Conservation (phyloP, 805 yeast species). For the Candida sanyiensis region DNA sequence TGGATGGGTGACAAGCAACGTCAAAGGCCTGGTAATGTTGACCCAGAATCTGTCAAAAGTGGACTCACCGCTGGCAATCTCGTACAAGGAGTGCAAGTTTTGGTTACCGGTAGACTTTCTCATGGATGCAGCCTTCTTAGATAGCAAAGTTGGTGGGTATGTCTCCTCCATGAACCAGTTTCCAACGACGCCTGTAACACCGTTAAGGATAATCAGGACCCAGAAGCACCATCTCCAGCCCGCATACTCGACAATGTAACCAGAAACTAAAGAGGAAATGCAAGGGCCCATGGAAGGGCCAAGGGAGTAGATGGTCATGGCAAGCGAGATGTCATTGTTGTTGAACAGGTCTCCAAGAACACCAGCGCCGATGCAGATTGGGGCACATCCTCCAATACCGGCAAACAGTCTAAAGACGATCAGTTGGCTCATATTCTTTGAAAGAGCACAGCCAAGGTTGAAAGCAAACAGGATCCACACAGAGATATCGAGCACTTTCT, state of each 20-base stretch:
- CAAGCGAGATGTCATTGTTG: slow-evolving; percentile 45
- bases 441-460: slow-evolving; percentile 54
- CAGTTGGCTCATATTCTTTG: slow-evolving; percentile 49
- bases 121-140: slow-evolving; percentile 39
- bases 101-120: slow-evolving; percentile 50
- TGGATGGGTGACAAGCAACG: slow-evolving; percentile 49
- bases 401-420: slow-evolving; percentile 55
- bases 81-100: slow-evolving; percentile 54
- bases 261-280: slow-evolving; percentile 51
- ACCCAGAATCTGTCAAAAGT: slow-evolving; percentile 31
- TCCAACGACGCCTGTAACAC: slow-evolving; percentile 39
- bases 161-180: slow-evolving; percentile 47
- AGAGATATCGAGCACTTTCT: slow-evolving; percentile 44
- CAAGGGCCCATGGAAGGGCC: slow-evolving; percentile 55
- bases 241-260: slow-evolving; percentile 45
- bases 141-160: slow-evolving; percentile 49
- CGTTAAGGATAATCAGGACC: slow-evolving; percentile 51
- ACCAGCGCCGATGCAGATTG: slow-evolving; percentile 67
- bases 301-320: slow-evolving; percentile 48
- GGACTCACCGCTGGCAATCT: slow-evolving; percentile 47
- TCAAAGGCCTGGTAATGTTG: slow-evolving; percentile 49
- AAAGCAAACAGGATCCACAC: slow-evolving; percentile 43
- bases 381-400: slow-evolving; percentile 64
- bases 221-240: slow-evolving; percentile 65
- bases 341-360: slow-evolving; percentile 56